Evolutionary conservation across 1,284 basidiomycete species (phyloP).

Genomic region (Stereum hirsutum): DNA sequence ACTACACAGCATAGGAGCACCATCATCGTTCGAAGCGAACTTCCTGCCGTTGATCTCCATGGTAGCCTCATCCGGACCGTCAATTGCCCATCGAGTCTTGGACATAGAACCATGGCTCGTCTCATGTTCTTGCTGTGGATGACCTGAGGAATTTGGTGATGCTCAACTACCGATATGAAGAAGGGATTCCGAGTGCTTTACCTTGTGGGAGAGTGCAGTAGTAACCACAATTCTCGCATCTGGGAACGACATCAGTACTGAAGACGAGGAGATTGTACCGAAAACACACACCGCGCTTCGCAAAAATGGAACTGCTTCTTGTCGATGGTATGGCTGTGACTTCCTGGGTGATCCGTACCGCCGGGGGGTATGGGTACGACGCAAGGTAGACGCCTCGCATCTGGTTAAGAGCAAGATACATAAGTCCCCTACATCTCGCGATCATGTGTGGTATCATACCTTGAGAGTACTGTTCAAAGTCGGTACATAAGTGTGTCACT

Average conservation of each 20-base stretch:
- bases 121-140: constrained; percentile 50
- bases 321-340: constrained; percentile 35
- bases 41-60: constrained; percentile 46
- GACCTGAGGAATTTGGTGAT: no score
- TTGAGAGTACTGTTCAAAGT: background rate
- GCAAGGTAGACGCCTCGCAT: constrained; percentile 35
- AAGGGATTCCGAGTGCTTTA: no score
- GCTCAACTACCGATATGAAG: no score
- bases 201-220: constrained; percentile 49
- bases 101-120: constrained; percentile 61
- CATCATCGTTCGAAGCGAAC: constrained; percentile 46
- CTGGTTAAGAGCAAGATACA: no score
- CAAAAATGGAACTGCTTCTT: constrained; percentile 38
- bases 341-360: constrained; percentile 27
- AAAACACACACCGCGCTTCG: constrained; percentile 44
- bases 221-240: constrained; percentile 46
- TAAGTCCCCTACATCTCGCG: no score
- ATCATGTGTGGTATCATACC: constrained; percentile 5
- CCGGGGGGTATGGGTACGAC: constrained; percentile 32
- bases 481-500: background rate
- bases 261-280: no score
- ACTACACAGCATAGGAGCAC: constrained; percentile 58
- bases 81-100: constrained; percentile 43
- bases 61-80: constrained; percentile 36
- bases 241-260: no score